Conservation (phyloP, 495 filamentous ascomycete species). For the Penicillium macrosclerotiorum region DNA sequence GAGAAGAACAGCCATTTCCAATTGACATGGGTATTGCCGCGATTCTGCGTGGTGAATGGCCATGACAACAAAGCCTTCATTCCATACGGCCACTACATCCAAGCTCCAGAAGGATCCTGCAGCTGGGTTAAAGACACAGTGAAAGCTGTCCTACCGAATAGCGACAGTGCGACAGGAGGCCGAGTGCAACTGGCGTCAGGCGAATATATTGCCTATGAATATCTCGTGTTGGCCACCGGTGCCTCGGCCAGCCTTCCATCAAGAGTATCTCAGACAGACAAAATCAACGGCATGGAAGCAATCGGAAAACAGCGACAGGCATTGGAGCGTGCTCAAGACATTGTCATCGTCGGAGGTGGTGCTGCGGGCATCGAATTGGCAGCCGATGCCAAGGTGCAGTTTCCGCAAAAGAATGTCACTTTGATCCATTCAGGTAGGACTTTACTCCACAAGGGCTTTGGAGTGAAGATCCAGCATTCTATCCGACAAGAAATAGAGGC, state of each 20-base stretch:
- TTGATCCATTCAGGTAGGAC: no score
- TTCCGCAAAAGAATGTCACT: slow-evolving; percentile 50
- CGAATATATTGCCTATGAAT: slow-evolving; percentile 27
- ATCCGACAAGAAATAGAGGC: no score
- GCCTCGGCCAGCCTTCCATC: slow-evolving; percentile 16
- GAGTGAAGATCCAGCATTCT: no score
- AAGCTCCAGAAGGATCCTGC: slow-evolving; percentile 36
- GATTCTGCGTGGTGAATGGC: slow-evolving; percentile 35
- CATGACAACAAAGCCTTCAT: slow-evolving; percentile 49
- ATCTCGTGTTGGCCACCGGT: slow-evolving; percentile 38
- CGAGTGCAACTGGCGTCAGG: slow-evolving; percentile 10
- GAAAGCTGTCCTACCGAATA: not conserved
- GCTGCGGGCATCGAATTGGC: slow-evolving; percentile 54
- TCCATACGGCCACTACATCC: slow-evolving; percentile 30
- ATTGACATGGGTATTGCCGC: slow-evolving; percentile 52
- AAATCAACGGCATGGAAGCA: slow-evolving; percentile 17
- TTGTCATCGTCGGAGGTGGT: slow-evolving; percentile 54
- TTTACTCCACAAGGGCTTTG: no score
- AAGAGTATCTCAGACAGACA: slow-evolving; percentile 6
- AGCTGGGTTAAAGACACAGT: slow-evolving; percentile 30
- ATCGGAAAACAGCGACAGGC: slow-evolving; percentile 17
- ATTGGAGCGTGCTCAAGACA: slow-evolving; percentile 21
- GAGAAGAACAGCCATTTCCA: slow-evolving; percentile 61
- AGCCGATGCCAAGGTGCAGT: slow-evolving; percentile 49
- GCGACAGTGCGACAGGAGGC: not conserved